Percentiles rank a stretch among this genome's conserved stretches.
phyloP scores from a whole-genome alignment of 1,139 yeast genomes.

The Diutina neorugosa region DNA sequence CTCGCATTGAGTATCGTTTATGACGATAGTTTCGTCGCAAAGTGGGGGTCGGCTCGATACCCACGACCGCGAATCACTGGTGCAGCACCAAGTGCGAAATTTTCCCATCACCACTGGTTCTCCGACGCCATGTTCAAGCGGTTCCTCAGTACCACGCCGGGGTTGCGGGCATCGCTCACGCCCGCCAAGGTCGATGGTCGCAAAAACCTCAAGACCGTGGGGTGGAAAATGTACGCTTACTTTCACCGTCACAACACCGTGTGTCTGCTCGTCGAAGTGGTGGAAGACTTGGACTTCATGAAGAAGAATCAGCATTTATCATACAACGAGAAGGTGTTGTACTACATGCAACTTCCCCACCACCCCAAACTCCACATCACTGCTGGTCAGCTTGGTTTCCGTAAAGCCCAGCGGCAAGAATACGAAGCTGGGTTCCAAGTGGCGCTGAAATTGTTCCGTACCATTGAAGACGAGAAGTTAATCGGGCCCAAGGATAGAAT shows the following conservation, averaged over 20 bases:
- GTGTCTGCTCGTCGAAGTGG: conserved; percentile 61
- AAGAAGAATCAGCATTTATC: conserved; percentile 43
- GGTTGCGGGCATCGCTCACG: conserved; percentile 50
- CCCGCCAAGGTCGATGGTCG: conserved; percentile 29
- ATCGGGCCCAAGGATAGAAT: conserved; percentile 41
- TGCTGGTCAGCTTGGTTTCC: conserved; percentile 66
- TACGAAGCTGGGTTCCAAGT: conserved; percentile 94
- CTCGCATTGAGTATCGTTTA: not conserved
- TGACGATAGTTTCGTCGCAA: not conserved
- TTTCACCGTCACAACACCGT: conserved; percentile 80
- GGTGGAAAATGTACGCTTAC: conserved; percentile 63
- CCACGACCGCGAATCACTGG: conserved; percentile 33
- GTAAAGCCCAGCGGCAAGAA: conserved; percentile 75
- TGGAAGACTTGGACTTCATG: conserved; percentile 50
- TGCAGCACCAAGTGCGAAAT: conserved; percentile 70
- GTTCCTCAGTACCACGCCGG: conserved; percentile 45
- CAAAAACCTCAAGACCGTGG: conserved; percentile 25
- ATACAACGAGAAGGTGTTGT: conserved; percentile 66
- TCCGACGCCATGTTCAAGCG: conserved; percentile 75
- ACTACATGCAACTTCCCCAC: conserved; percentile 72
- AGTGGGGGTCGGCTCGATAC: not conserved
- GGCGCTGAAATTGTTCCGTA: conserved; percentile 57
- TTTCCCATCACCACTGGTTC: conserved; percentile 40
- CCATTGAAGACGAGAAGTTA: conserved; percentile 49
- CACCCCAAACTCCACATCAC: conserved; percentile 54